phyloP scores from a whole-genome alignment of 2,329 filamentous ascomycete species.

The Cladosporium colombiae region DNA sequence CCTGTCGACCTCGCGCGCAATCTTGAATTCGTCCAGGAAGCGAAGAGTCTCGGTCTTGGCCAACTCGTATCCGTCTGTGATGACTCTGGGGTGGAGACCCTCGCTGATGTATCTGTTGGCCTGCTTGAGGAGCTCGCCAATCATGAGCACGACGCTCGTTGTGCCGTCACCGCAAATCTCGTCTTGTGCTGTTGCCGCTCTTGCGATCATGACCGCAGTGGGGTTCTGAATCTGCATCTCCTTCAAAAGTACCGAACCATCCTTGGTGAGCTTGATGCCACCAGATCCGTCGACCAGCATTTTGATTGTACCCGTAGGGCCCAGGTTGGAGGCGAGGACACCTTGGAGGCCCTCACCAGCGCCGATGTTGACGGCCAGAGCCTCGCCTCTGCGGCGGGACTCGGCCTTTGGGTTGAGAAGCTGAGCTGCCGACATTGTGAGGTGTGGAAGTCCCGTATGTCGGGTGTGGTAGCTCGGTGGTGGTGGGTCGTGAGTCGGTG shows the following conservation, averaged over 20 bases:
- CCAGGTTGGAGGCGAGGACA: constrained; percentile 93
- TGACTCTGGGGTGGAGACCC: constrained; percentile 93
- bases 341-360: constrained; percentile 78
- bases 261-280: constrained; percentile 96
- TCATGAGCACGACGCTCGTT: constrained; percentile 90
- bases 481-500: neutral
- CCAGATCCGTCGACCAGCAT: constrained; percentile 73
- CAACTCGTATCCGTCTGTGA: constrained; percentile 96
- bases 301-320: constrained; percentile 91
- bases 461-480: constrained; percentile 10
- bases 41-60: constrained; percentile 91
- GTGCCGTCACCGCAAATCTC: constrained; percentile 98
- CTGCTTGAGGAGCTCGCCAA: constrained; percentile 97
- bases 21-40: constrained; percentile 94
- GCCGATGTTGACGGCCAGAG: constrained; percentile 93
- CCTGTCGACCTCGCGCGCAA: constrained; percentile 82
- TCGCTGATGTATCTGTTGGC: constrained; percentile 94
- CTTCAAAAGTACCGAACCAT: constrained; percentile 81
- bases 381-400: constrained; percentile 95
- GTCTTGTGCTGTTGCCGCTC: constrained; percentile 93
- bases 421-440: constrained; percentile 89
- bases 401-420: constrained; percentile 98
- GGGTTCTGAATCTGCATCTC: constrained; percentile 97
- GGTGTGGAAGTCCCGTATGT: constrained; percentile 1
- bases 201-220: constrained; percentile 79